Evolutionary conservation across 2,329 filamentous ascomycete genomes (phyloP), one percentile per base, ranked within the genome.

Genomic region (Ceratocystis cubensis): DNA sequence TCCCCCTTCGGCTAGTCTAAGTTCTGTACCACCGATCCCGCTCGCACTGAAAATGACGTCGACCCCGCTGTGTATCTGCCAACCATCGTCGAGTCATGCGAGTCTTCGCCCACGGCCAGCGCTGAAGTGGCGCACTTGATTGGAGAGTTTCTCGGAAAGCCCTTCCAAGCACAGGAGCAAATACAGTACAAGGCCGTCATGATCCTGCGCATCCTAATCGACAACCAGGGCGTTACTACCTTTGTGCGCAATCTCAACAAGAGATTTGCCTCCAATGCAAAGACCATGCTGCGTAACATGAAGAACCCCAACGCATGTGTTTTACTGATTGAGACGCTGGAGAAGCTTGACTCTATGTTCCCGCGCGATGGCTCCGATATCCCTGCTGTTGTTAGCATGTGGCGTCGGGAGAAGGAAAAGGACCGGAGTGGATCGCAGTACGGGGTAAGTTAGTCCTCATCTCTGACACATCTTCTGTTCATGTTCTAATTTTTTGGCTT

Each of bases 171-270:
- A 30, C 79, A 78, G 59, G 80, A 89, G 8, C 85, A 88, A 71
- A 85, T 87, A 71, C 93, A 97, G 76, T 97, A 96, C 81, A 96
- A 97, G 77, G 88, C 91, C 69, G 86, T 97, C 72, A 97, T 97
- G 94, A 83, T 99, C 66, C 81, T 95, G 71, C 88, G 93, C 69
- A 99, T 99, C 72, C 79, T 99, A 70, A 82, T 86, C 71, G 92
- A 97, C 75, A 96, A 99, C 74, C 94, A 94, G 0, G 93, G 93
- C 37, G 63, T 69, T 8, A 82, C 83, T 65, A 91, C 86, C 1
- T 99, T 99, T 73, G 96, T 93, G n/a, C 84, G 88, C 70, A 92
- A 96, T 74, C 76, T 97, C 53, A 92, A 96, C 75, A 82, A 86
- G 73, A 90, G 90, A 72, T 97, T 96, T 73, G 84, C 89, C 65